Base-by-base conservation (phyloP, 2,329 filamentous ascomycete species). In the Stemphylium lycopersici region DNA sequence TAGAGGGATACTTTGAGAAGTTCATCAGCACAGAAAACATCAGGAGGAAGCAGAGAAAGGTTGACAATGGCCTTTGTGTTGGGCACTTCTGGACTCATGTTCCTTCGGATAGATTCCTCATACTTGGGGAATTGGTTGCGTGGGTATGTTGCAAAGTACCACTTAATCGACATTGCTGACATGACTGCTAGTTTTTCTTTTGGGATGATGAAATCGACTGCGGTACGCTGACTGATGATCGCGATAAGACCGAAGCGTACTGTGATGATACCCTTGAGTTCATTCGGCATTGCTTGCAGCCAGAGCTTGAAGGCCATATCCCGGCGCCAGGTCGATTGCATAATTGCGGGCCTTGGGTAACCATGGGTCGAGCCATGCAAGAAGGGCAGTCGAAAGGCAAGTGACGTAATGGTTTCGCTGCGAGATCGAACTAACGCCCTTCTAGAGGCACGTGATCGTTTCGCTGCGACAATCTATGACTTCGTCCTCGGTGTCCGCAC, bases 131-230 rank as follows among this genome's bases (percentile, higher is more conserved):
- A 31, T 20, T 56, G n/a, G 44, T 56, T 3, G 53, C 53, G 18
- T 56, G 49, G 43, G 53, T 56, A 45, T n/a, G 22, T 24, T 5
- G 4, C 1, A 16, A 5, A 5, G 2, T 13, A 8, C 8, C 32
- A 4, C 20, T 20, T 22, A 8, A 4, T 6, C 2, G 2, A 31
- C 20, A 3, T 18, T 18, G 15, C 53, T 56, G 11, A 56, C n/a
- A 6, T 6, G 8, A 34, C 10, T 3, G 1, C 1, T 16, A 55
- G 55, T 55, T 58, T 38, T 58, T 58, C 22, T 58, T 58, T 24
- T 58, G 55, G 55, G 55, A 58, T 20, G 55, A 58, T 32, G 55
- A 58, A 6, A 58, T 58, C 22, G 55, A 55, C 15, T 58, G 55
- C 29, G 55, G 55, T 10, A 47, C 47, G 18, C 34, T 58, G 3